These are phyloP conservation scores for Gossypium sturtianum DNA, from an alignment of 345 rosid genomes.

Conservation along the genomic window DNA sequence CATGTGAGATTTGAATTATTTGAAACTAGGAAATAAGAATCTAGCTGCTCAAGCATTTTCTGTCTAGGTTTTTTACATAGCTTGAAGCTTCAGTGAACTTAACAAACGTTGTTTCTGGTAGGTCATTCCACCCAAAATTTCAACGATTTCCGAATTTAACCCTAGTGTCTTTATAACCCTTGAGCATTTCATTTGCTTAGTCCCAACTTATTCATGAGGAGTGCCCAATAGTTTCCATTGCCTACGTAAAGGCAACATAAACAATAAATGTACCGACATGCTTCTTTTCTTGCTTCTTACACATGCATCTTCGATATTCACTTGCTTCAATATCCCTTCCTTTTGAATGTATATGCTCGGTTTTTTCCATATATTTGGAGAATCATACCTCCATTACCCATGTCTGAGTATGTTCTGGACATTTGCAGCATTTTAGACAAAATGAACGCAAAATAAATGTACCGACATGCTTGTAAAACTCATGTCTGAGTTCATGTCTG, in stretches of 20 bases:
- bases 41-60: background rate
- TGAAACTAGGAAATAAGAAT: background rate
- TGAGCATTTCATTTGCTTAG: background rate
- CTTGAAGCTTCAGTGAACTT: background rate
- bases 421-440: no score
- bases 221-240: background rate
- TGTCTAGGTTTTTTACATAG: background rate
- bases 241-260: background rate
- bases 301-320: background rate
- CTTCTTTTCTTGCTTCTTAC: background rate
- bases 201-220: background rate
- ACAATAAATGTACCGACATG: background rate
- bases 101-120: background rate
- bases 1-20: background rate
- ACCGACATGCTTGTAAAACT: no score
- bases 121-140: slow-evolving; percentile 2
- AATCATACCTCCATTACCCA: background rate
- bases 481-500: no score
- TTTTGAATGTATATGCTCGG: background rate
- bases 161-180: slow-evolving; percentile 10
- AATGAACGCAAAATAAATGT: no score
- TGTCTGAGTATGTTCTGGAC: background rate
- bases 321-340: background rate
- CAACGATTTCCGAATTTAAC: background rate
- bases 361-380: background rate